Conservation (phyloP, 345 rosid species). For the Pugionium dolabratum region DNA sequence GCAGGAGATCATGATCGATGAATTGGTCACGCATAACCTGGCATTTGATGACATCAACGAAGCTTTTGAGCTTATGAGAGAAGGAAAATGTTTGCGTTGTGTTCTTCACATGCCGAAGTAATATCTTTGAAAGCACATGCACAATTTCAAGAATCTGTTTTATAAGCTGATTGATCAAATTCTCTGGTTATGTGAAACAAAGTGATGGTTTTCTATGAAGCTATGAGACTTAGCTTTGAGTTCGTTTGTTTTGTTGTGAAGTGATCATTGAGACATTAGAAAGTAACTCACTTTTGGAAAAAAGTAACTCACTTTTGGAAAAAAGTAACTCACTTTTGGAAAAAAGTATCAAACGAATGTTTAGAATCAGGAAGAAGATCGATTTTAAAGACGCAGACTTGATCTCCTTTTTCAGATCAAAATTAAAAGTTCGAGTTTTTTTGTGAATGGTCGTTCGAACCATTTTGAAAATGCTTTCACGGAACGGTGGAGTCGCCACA, state of each 20-base stretch:
- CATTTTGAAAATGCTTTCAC: background rate
- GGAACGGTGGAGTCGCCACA: background rate
- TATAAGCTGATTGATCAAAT: background rate
- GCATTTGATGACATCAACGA: slow-evolving; percentile 68
- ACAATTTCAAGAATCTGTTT: slow-evolving; percentile 7
- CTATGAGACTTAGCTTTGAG: background rate
- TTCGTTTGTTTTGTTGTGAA: slow-evolving; percentile 14
- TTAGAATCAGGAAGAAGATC: background rate
- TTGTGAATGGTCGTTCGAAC: no score
- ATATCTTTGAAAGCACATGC: background rate
- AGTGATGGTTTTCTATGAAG: background rate
- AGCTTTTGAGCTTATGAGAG: slow-evolving; percentile 79
- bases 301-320: no score
- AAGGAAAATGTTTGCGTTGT: slow-evolving; percentile 79
- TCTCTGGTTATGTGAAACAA: slow-evolving; percentile 4
- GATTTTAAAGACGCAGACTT: background rate
- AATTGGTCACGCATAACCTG: slow-evolving; percentile 68
- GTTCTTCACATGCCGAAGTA: slow-evolving; percentile 78
- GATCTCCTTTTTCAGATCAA: background rate
- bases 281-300: background rate
- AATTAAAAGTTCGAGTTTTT: background rate
- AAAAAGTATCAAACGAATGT: background rate
- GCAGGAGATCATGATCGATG: slow-evolving; percentile 81
- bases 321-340: background rate
- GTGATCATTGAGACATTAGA: slow-evolving; percentile 2